phyloP scores from a whole-genome alignment of 2,329 filamentous ascomycete genomes.

The Conoideocrella luteorostrata region DNA sequence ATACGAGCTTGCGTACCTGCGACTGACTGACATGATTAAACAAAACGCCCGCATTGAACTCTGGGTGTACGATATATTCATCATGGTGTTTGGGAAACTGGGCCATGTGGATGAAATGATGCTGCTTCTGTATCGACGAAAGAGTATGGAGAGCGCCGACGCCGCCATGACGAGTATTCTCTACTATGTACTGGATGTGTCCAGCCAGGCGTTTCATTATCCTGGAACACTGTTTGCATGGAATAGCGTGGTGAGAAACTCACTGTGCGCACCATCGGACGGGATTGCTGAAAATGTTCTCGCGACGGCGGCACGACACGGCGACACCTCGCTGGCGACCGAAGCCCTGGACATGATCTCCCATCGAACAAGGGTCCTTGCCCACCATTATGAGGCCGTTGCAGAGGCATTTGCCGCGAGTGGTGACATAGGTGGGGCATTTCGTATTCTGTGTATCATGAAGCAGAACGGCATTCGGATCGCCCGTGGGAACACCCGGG shows the following conservation, averaged over 20 bases:
- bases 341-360: constrained; percentile 54
- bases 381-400: constrained; percentile 74
- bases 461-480: constrained; percentile 42
- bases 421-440: constrained; percentile 57
- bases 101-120: constrained; percentile 74
- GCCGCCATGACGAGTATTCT: constrained; percentile 49
- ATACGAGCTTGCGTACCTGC: constrained; percentile 71
- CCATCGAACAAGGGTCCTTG: constrained; percentile 41
- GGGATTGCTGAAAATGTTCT: constrained; percentile 64
- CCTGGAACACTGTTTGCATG: constrained; percentile 64
- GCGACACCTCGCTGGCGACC: constrained; percentile 62
- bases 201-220: constrained; percentile 57
- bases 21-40: constrained; percentile 59
- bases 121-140: constrained; percentile 56
- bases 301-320: constrained; percentile 61
- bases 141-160: constrained; percentile 26
- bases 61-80: constrained; percentile 76
- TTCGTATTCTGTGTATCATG: constrained; percentile 71
- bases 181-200: constrained; percentile 69
- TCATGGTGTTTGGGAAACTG: constrained; percentile 64
- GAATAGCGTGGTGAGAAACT: constrained; percentile 52
- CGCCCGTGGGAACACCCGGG: constrained; percentile 55
- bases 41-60: constrained; percentile 48
- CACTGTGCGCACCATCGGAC: constrained; percentile 41
- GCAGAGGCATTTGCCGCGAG: constrained; percentile 60